These are phyloP conservation scores for Pythium plurisporium DNA, from an alignment of 352 stramenopile genomes.

Conservation along the genomic window DNA sequence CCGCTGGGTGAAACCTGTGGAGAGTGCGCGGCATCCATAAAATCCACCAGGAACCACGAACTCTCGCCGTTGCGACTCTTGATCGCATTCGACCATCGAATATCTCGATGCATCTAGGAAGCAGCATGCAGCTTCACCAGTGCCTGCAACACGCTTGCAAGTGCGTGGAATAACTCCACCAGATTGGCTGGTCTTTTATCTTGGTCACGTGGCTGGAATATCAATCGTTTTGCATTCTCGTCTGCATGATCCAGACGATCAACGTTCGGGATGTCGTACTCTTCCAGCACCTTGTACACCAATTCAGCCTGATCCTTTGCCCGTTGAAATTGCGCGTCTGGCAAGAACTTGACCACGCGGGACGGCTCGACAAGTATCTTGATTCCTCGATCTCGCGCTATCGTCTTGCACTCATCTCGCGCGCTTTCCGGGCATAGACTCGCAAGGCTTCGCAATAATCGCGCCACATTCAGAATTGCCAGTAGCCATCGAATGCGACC, in stretches of 20 bases:
- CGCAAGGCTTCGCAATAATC: constrained; percentile 26
- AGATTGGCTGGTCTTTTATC: constrained; percentile 15
- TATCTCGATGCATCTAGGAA: constrained; percentile 16
- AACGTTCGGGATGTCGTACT: constrained; percentile 18
- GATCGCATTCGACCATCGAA: constrained; percentile 15
- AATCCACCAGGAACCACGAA: constrained; percentile 15
- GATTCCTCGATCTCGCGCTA: constrained; percentile 10
- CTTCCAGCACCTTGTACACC: constrained; percentile 26
- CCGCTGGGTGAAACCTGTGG: constrained; percentile 13
- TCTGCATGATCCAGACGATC: constrained; percentile 15
- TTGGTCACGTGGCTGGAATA: constrained; percentile 13
- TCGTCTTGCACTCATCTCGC: constrained; percentile 24
- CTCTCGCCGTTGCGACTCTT: constrained; percentile 2
- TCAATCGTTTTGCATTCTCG: constrained; percentile 12
- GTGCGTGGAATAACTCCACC: constrained; percentile 10
- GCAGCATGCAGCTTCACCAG: constrained; percentile 16
- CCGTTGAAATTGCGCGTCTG: constrained; percentile 4
- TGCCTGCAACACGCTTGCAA: constrained; percentile 14
- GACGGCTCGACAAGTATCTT: constrained; percentile 25
- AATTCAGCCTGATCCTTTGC: constrained; percentile 15
- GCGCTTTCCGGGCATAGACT: constrained; percentile 25
- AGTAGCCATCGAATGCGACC: constrained; percentile 22
- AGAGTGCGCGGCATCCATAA: constrained; percentile 11
- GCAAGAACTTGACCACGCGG: constrained; percentile 24
- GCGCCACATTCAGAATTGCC: constrained; percentile 27